Evolutionary conservation across 148 eudicot genomes (phyloP), one percentile per base, ranked within the genome.

Genomic region (Vaccinium corymbosum): DNA sequence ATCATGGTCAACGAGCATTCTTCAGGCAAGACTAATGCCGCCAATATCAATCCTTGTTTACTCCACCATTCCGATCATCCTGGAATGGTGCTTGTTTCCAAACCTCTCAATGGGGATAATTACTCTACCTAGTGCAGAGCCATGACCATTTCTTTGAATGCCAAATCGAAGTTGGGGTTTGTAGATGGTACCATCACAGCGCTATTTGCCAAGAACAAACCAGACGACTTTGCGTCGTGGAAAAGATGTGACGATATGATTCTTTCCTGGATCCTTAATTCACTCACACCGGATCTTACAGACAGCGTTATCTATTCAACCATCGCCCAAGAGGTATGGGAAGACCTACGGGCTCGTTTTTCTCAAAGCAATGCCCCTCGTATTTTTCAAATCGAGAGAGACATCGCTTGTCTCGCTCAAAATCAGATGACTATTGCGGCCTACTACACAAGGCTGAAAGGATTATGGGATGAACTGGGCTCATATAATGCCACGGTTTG

Each of bases 291-390:
- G 13, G 79, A 76, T 3, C 13, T 76, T 76, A 25, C 79, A 2
- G 32, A 76, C 25, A 76, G 56, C 19, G 79, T 76, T 2, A 76
- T 76, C 2, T 46, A 17, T 20, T 76, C 53, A 19, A 46, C 52
- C 55, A 76, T 56, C 1, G 55, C 79, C 27, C 79, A 20, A 1
- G 52, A 76, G 27, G 79, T 76, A 46, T 76, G 79, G 79, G 79
- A 76, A 46, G 79, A 32, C 76, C 76, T 35, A 35, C 48, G 48
- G 2, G 50, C 32, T 29, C 19, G n/a, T 29, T 72, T 49, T 49
- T 49, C 50, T 49, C 50, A 49, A 49, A 57, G 62, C n/a, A 57
- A 57, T 57, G 62, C n/a, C 7, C 62, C 62, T 57, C 62, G 62
- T 4, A 57, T 57, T 57, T 56, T 57, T 17, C n/a, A 57, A 17